phyloP scores from a whole-genome alignment of 2,329 filamentous ascomycete species.

The Beauveria brongniartii region DNA sequence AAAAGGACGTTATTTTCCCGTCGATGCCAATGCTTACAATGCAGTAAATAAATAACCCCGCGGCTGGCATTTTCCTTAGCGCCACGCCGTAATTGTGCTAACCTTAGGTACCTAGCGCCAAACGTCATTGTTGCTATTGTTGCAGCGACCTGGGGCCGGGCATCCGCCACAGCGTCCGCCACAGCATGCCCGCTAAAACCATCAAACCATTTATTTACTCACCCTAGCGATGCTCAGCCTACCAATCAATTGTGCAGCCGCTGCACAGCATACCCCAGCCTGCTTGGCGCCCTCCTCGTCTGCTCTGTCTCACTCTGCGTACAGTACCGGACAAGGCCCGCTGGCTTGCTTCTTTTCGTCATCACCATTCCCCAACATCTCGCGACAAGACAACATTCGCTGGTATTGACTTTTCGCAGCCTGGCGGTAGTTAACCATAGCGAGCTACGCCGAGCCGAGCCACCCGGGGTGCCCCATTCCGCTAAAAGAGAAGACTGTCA shows the following conservation, averaged over 20 bases:
- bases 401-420: background rate
- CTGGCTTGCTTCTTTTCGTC: background rate
- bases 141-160: background rate
- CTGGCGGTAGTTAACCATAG: background rate
- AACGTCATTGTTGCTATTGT: background rate
- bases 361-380: constrained; percentile 4
- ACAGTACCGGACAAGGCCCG: background rate
- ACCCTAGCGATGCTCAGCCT: background rate
- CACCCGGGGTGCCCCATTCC: background rate
- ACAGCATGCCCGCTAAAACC: background rate
- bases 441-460: background rate
- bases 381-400: background rate
- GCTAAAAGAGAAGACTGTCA: constrained; percentile 2
- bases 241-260: background rate
- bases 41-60: background rate
- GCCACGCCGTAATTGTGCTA: background rate
- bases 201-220: background rate
- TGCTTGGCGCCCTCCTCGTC: background rate
- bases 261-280: background rate
- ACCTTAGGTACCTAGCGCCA: background rate
- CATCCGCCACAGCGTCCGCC: background rate
- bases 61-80: background rate
- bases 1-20: background rate
- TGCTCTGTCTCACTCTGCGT: background rate
- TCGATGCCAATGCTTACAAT: background rate